phyloP scores from a whole-genome alignment of 441 rosid genomes.

The Corymbia citriodora region DNA sequence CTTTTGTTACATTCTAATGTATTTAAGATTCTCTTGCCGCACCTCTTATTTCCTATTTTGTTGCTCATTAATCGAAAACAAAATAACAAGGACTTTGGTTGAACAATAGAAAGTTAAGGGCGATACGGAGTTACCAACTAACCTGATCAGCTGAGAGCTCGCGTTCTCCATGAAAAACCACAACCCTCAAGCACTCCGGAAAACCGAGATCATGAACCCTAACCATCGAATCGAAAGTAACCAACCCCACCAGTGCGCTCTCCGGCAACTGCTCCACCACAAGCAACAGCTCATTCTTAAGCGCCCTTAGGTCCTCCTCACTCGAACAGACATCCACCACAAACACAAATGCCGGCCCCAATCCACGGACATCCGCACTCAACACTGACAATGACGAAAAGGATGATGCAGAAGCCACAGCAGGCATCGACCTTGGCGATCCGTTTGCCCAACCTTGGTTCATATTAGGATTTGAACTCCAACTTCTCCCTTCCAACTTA shows the following conservation, averaged over 20 bases:
- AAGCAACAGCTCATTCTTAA: conserved; percentile 65
- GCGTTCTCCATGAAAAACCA: conserved; percentile 69
- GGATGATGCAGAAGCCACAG: conserved; percentile 40
- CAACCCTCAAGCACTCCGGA: conserved; percentile 58
- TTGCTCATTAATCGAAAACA: not conserved
- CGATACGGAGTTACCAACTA: not conserved
- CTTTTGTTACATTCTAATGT: not conserved
- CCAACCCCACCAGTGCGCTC: conserved; percentile 56
- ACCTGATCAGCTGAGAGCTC: conserved; percentile 75
- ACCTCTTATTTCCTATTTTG: not conserved
- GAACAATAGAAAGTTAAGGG: not conserved
- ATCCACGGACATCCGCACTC: conserved; percentile 12
- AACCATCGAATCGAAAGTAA: conserved; percentile 81
- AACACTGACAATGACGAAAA: conserved; percentile 17
- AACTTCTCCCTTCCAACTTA: not conserved
- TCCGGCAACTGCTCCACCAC: conserved; percentile 82
- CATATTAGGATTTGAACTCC: conserved; percentile 2
- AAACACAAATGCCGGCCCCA: conserved; percentile 83
- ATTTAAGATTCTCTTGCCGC: not conserved
- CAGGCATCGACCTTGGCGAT: conserved; percentile 28
- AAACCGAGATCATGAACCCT: conserved; percentile 75
- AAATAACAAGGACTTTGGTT: not conserved
- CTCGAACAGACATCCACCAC: conserved; percentile 66
- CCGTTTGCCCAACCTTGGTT: conserved; percentile 13
- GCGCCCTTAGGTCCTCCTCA: conserved; percentile 60